Conservation (phyloP, 352 stramenopile species). For the Phytophthora aleatoria region DNA sequence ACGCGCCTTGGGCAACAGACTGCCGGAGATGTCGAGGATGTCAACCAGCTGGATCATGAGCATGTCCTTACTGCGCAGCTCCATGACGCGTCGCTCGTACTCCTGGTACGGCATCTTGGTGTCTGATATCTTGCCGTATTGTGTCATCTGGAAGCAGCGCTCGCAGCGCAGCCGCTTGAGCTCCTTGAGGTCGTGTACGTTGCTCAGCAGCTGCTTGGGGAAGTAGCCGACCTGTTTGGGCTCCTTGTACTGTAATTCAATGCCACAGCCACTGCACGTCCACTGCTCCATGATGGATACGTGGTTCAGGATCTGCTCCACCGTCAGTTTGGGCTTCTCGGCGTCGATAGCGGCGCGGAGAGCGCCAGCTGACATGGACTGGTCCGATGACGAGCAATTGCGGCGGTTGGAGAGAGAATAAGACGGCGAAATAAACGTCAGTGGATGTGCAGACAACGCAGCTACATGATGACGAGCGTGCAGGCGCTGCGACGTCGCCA, state of each 20-base stretch:
- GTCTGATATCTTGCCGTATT: constrained; percentile 88
- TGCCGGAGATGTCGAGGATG: constrained; percentile 92
- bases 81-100: constrained; percentile 89
- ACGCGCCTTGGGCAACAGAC: constrained; percentile 82
- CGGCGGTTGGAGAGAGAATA: constrained; percentile 18
- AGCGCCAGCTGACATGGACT: neutral
- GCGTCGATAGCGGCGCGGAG: neutral
- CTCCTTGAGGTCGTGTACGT: constrained; percentile 67
- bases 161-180: constrained; percentile 85
- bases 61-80: constrained; percentile 85
- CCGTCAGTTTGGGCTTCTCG: constrained; percentile 28
- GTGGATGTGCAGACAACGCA: constrained; percentile 12
- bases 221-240: constrained; percentile 70
- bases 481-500: constrained; percentile 1
- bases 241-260: constrained; percentile 77
- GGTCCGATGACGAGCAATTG: constrained; percentile 26
- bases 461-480: constrained; percentile 8
- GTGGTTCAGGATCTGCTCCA: constrained; percentile 73
- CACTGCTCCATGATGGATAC: constrained; percentile 86
- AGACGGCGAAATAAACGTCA: neutral
- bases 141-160: constrained; percentile 87
- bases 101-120: constrained; percentile 83
- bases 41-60: constrained; percentile 93
- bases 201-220: constrained; percentile 63
- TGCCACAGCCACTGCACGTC: constrained; percentile 83